Percentiles rank a stretch among this genome's conserved stretches.
Evolutionary conservation across 441 rosid genomes (phyloP).

Genomic region (Erodium trifolium): DNA sequence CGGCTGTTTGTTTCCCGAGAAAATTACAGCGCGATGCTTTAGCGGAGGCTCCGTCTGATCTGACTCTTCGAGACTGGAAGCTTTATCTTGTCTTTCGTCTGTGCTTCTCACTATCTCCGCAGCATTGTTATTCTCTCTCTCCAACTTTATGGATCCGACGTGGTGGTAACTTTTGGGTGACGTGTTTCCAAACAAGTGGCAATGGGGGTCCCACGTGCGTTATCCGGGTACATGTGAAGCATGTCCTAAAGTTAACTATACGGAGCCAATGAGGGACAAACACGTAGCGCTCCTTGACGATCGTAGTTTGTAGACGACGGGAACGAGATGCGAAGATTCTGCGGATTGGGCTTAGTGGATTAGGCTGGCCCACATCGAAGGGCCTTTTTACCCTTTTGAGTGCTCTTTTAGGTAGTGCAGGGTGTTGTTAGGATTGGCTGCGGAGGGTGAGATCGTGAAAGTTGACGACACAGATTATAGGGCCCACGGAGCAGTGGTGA

Average conservation of each 20-base stretch:
- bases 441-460: not conserved
- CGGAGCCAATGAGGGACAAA: not conserved
- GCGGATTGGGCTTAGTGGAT: not conserved
- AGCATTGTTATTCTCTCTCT: no score
- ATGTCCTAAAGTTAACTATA: not conserved
- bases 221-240: not conserved
- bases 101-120: conserved; percentile 6
- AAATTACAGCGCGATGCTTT: not conserved
- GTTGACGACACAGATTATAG: not conserved
- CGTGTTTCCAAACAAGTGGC: not conserved
- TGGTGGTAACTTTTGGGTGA: not conserved
- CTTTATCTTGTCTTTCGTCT: not conserved
- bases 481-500: not conserved
- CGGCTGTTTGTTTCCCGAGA: conserved; percentile 7
- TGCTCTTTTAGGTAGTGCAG: not conserved
- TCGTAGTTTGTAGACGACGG: no score
- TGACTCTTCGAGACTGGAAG: not conserved
- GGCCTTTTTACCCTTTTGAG: not conserved
- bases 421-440: not conserved
- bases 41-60: not conserved
- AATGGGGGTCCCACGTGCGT: not conserved
- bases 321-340: not conserved
- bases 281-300: not conserved
- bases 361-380: not conserved
- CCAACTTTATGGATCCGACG: conserved; percentile 3